phyloP scores from a whole-genome alignment of 2,329 filamentous ascomycete species.

The Daldinia sp. region DNA sequence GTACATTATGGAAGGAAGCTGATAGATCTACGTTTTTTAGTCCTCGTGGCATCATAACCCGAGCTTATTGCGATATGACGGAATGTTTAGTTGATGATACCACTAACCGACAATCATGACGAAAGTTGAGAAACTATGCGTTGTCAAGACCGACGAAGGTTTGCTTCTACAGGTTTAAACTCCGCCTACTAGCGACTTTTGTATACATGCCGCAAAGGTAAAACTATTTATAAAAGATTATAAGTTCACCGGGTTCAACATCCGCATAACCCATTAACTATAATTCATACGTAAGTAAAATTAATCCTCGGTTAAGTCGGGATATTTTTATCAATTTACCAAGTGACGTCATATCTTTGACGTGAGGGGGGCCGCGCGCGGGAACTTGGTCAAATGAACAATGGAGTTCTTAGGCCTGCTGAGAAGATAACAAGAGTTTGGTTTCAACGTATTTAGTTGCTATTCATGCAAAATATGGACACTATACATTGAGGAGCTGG shows the following conservation, averaged over 20 bases:
- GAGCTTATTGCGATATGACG: conserved; percentile 15
- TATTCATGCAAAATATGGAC: not conserved
- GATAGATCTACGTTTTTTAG: not conserved
- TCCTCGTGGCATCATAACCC: conserved; percentile 1
- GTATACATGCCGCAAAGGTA: not conserved
- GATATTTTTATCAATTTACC: not conserved
- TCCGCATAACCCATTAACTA: not conserved
- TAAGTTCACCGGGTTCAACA: no score
- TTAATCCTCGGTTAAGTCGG: not conserved
- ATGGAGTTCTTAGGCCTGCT: not conserved
- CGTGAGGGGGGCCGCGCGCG: not conserved
- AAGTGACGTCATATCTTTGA: conserved; percentile 26
- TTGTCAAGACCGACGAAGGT: not conserved
- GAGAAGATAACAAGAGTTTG: no score
- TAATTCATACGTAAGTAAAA: not conserved
- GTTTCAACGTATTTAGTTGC: not conserved
- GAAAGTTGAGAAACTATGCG: not conserved
- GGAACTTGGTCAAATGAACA: not conserved
- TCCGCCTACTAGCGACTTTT: not conserved
- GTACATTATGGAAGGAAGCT: not conserved
- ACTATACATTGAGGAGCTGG: no score
- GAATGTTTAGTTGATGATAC: conserved; percentile 6
- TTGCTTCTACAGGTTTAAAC: not conserved
- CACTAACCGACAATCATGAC: conserved; percentile 5
- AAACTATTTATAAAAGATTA: not conserved